Evolutionary conservation across 495 filamentous ascomycete species (phyloP), one percentile per base, ranked within the genome.

Genomic region (Trichoderma reesei): DNA sequence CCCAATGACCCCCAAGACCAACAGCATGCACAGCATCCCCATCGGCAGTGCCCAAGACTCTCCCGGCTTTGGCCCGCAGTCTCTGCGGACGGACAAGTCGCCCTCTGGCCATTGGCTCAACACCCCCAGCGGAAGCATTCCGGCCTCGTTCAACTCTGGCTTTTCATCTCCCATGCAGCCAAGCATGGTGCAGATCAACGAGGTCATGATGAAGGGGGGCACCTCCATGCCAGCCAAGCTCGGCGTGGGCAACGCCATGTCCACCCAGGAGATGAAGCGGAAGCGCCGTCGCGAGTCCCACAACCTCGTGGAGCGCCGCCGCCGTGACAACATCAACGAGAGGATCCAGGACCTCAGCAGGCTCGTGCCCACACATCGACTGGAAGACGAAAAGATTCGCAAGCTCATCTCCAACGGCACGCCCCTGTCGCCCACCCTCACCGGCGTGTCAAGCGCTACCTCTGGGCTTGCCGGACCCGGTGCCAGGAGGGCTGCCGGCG

Each of bases 291-390:
- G 94, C 18, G 94, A 96, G 69, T 96, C 92, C 1, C 94, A 98
- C 77, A 98, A 98, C 69, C 80, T 96, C 54, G 94, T 98, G 10
- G 94, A 98, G 73, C 90, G 94, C 61, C 87, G 94, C 39, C 88
- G 94, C 59, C 85, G 94, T 54, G 94, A 98, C 75, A 97, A 98
- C 68, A 98, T 98, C 80, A 98, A 98, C 69, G 94, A 98, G 73
- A 85, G 94, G 7, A 98, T 98, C 65, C 93, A 98, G 68, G 94
- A 98, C 68, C 82, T 98, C 5, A 94, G 91, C 67, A 90, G 92
- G 69, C 83, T 98, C 1, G 94, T 98, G 11, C 94, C 94, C 31
- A 81, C 86, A 67, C 94, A 98, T 72, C 88, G 94, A 16, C 82
- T 98, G 14, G 94, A 98, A 69, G 94, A 98, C 72, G 94, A 98